A percentile compares a stretch with the other conserved stretches of the same genome.
Evolutionary conservation across 2,329 filamentous ascomycete species (phyloP).

Genomic region (Lasiodiplodia citricola): DNA sequence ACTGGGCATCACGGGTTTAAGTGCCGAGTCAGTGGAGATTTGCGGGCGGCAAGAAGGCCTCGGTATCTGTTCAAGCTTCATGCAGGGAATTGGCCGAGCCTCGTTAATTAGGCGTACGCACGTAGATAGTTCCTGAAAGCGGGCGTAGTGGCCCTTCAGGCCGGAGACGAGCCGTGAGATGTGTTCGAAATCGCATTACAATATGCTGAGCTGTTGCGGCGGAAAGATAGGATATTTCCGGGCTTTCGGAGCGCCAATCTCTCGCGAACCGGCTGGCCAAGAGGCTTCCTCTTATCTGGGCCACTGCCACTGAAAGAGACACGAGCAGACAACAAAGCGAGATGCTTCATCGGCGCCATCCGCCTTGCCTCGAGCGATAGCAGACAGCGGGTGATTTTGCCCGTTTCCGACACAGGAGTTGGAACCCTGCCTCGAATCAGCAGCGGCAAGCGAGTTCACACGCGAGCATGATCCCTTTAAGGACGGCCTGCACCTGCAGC

Average conservation of each 20-base stretch:
- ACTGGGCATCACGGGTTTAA: neutral
- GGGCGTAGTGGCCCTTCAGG: neutral
- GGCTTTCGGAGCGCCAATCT: constrained; percentile 13
- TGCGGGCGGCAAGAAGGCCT: neutral
- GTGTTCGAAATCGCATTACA: constrained; percentile 13
- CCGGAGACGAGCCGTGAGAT: neutral
- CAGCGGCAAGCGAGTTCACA: neutral
- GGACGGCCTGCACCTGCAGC: neutral
- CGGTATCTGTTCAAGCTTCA: neutral
- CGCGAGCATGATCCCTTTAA: constrained; percentile 12
- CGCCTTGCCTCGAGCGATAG: neutral
- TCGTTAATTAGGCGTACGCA: neutral
- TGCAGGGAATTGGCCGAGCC: neutral
- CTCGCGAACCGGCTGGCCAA: neutral
- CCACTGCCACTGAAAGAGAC: neutral
- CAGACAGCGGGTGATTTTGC: constrained; percentile 2
- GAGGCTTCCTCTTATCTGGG: neutral
- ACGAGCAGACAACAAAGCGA: neutral
- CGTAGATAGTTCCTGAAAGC: neutral
- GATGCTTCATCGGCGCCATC: constrained; percentile 7
- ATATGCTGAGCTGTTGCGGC: neutral
- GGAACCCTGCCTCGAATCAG: constrained; percentile 4
- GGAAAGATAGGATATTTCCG: constrained; percentile 11
- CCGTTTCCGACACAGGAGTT: neutral
- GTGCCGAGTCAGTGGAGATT: constrained; percentile 9